Evolutionary conservation across 495 filamentous ascomycete species (phyloP).

Genomic region (Thozetella sp.): DNA sequence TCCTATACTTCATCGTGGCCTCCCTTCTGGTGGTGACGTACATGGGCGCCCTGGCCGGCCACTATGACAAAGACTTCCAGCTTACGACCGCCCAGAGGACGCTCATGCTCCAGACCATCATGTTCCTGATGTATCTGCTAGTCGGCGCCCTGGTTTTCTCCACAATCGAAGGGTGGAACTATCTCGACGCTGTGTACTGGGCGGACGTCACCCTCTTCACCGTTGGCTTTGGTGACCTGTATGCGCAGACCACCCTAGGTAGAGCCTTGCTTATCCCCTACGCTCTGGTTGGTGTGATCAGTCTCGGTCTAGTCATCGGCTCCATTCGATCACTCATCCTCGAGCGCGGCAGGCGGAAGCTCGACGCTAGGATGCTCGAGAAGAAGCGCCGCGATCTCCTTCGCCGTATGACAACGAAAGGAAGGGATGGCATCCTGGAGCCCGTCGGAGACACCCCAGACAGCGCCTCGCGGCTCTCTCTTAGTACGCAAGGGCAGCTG

Average conservation of each 20-base stretch:
- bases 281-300: constrained; percentile 78
- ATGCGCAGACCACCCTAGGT: constrained; percentile 56
- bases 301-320: constrained; percentile 81
- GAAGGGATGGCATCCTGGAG: constrained; percentile 48
- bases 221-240: constrained; percentile 75
- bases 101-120: constrained; percentile 86
- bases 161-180: constrained; percentile 75
- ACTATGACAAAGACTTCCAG: constrained; percentile 71
- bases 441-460: constrained; percentile 36
- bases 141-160: constrained; percentile 73
- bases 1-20: constrained; percentile 75
- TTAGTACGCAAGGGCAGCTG: constrained; percentile 5
- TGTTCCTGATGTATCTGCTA: constrained; percentile 74
- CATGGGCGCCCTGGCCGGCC: constrained; percentile 61
- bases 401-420: constrained; percentile 47
- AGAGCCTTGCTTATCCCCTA: constrained; percentile 76
- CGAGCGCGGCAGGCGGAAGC: constrained; percentile 71
- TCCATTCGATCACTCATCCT: constrained; percentile 81
- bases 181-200: constrained; percentile 81
- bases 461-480: background rate
- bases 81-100: constrained; percentile 77
- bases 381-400: constrained; percentile 64
- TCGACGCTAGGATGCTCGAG: constrained; percentile 70
- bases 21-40: constrained; percentile 71
- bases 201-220: constrained; percentile 85